phyloP scores from a whole-genome alignment of 306 rosid species.

The Vachellia collinsii region DNA sequence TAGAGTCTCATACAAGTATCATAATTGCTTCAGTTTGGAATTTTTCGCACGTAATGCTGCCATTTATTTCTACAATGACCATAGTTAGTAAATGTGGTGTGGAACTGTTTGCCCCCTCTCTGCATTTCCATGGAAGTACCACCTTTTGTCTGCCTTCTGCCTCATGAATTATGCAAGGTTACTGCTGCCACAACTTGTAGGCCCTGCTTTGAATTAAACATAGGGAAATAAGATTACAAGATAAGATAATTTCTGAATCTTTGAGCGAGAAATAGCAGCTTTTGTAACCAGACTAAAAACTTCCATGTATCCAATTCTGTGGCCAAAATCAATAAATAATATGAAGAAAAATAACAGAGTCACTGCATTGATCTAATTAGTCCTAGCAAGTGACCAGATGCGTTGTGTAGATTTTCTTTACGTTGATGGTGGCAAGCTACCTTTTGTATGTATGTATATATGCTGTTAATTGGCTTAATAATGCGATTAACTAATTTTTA shows the following conservation, averaged over 20 bases:
- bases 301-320: too few relatives aligned
- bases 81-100: constrained; percentile 3
- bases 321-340: background rate
- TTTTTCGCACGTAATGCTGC: constrained; percentile 19
- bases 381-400: background rate
- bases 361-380: constrained; percentile 28
- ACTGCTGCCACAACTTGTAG: background rate
- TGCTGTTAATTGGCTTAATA: constrained; percentile 13
- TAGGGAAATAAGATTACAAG: background rate
- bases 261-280: background rate
- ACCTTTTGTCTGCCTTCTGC: background rate
- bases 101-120: background rate
- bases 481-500: background rate
- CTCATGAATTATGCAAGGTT: background rate
- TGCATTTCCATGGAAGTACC: background rate
- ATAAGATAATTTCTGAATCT: too few relatives aligned
- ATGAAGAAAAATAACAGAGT: background rate
- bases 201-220: background rate
- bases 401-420: constrained; percentile 22
- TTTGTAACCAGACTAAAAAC: background rate
- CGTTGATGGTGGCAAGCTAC: constrained; percentile 20
- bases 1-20: background rate
- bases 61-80: constrained; percentile 2
- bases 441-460: background rate
- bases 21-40: constrained; percentile 11